Evolutionary conservation across 805 yeast species (phyloP), one percentile per base, ranked within the genome.

Genomic region (Myxozyma neotropica): DNA sequence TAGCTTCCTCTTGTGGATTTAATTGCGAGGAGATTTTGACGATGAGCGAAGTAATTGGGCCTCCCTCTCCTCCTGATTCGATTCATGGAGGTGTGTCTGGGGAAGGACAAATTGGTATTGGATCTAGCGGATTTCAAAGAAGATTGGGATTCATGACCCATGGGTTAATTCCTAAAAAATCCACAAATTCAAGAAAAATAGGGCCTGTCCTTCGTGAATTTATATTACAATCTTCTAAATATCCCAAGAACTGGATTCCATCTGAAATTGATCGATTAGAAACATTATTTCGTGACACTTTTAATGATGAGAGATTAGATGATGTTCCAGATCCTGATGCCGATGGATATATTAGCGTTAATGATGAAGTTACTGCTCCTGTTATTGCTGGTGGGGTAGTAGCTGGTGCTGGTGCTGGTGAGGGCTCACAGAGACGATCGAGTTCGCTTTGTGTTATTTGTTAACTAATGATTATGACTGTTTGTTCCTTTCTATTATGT

Each of bases 401-500:
- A 1, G 21, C 23, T 1, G 45, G 19, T 3, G 31, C 23, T 15
- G 35, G 15, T n/a, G 35, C 15, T n/a, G 35, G 31, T 6, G 33
- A 29, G 10, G 33, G 6, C 1, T 1, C 33, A 1, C 19, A 13
- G n/a, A 19, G 40, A 5, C 15, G 51, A 23, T 33, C 40, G 5
- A 47, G 39, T 33, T 31, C 51, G 7, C 8, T 47, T n/a, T 47
- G 51, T 23, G 51, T 47, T 31, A 33, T 47, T 47, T 10, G 23
- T 3, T 46, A 33, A 46, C 10, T 6, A 29, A 10, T 29, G 13
- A 13, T 38, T 17, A 38, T 15, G 42, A 17, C 42, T 33, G 8
- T 33, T 33, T 8, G 13, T 33, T 13, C 13, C 36, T 33, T 13
- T 8, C 36, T 33, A 33, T 33, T 33, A 33, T n/a, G n/a, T n/a